Evolutionary conservation across 2,329 filamentous ascomycete genomes (phyloP), one percentile per base, ranked within the genome.

Genomic region (Talaromyces amestolkiae): DNA sequence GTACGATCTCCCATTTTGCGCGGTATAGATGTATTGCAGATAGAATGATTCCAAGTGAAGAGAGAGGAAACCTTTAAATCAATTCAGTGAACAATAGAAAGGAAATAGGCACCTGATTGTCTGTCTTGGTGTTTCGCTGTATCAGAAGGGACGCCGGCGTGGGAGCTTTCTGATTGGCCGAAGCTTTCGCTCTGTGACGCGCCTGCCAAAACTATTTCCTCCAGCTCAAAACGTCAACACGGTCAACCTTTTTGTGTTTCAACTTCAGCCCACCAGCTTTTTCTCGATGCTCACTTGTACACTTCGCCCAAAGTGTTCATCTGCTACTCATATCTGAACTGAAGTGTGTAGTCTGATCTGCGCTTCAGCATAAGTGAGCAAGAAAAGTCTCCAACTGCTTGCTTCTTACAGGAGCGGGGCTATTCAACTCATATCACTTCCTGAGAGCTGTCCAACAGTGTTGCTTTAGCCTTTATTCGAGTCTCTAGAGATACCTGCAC

Each of bases 161-260:
- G 19, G 22, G 24, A 63, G 47, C 47, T 58, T 53, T 56, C 43
- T 69, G 69, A 69, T 70, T 70, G 65, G 67, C 19, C 54, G 22
- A 70, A 70, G 67, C 68, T 68, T 60, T 62, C 58, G 27, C 17
- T 59, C 66, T 61, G 66, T 64, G 66, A 66, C 68, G 66, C 69
- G 68, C 68, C 64, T 68, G 65, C 27, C 47, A 43, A 41, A 39
- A 31, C 62, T 37, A 35, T 31, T 31, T 31, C 22, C 22, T 10
- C 3, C 31, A 11, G 24, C 35, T 1, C 45, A 43, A 22, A 19
- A 11, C 37, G 49, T 24, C 39, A 35, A 43, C 58, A 35, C 47
- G 47, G 45, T 33, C 27, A 13, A 43, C 56, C 13, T 24, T 31
- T 45, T 59, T 59, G 24, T 58, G 13, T 37, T 43, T 56, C 13